These are phyloP conservation scores for Cryomyces minteri DNA, from an alignment of 495 filamentous ascomycete species.

Conservation along the genomic window DNA sequence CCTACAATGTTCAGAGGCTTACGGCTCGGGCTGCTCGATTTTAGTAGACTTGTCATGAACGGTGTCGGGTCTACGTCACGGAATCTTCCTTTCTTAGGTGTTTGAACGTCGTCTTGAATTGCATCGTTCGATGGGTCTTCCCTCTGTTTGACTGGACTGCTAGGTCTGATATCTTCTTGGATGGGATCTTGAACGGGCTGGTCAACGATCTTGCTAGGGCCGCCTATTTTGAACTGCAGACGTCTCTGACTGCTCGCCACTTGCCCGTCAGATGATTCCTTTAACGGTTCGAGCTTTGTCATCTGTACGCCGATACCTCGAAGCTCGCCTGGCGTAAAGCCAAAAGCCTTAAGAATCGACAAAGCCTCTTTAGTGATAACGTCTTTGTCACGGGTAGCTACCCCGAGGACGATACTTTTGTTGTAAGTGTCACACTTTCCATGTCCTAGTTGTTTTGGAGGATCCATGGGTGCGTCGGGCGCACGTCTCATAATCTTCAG, in stretches of 20 bases:
- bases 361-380: slow-evolving; percentile 62
- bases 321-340: slow-evolving; percentile 75
- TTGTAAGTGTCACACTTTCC: slow-evolving; percentile 89
- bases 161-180: slow-evolving; percentile 5
- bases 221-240: slow-evolving; percentile 34
- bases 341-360: slow-evolving; percentile 62
- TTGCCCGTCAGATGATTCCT: slow-evolving; percentile 18
- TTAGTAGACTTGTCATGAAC: too few species aligned
- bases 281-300: slow-evolving; percentile 74
- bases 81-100: slow-evolving; percentile 47
- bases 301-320: slow-evolving; percentile 80
- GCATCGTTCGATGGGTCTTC: slow-evolving; percentile 23
- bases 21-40: slow-evolving; percentile 26
- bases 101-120: slow-evolving; percentile 36
- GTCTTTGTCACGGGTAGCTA: slow-evolving; percentile 57
- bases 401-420: slow-evolving; percentile 65
- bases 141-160: not conserved
- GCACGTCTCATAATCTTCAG: slow-evolving; percentile 87
- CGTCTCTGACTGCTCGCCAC: slow-evolving; percentile 33
- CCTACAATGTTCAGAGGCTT: slow-evolving; percentile 60
- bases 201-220: slow-evolving; percentile 6
- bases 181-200: slow-evolving; percentile 8
- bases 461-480: slow-evolving; percentile 72
- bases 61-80: too few species aligned
- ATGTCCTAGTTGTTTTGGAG: slow-evolving; percentile 86